phyloP scores from a whole-genome alignment of 1,139 yeast species.

The Suhomyces anneliseae region DNA sequence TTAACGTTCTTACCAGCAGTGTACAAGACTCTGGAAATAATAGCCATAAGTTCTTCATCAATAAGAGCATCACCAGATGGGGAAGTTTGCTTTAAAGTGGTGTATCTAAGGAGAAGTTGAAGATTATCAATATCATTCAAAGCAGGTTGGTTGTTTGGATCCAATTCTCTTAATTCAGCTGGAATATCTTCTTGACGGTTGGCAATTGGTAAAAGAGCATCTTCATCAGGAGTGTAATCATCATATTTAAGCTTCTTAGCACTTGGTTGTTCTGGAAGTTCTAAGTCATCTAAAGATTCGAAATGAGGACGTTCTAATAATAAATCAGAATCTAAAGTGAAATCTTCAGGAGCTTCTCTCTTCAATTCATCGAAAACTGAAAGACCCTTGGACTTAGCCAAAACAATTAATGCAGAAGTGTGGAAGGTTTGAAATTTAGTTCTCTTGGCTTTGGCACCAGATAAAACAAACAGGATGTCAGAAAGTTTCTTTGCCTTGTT shows the following conservation, averaged over 20 bases:
- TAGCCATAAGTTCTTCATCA: constrained; percentile 78
- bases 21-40: constrained; percentile 69
- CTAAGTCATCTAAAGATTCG: constrained; percentile 59
- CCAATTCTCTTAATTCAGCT: constrained; percentile 49
- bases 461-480: constrained; percentile 61
- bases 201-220: constrained; percentile 59
- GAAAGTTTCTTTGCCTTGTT: constrained; percentile 57
- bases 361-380: constrained; percentile 23
- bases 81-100: constrained; percentile 65
- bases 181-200: constrained; percentile 65
- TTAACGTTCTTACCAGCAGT: constrained; percentile 48
- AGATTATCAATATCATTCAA: constrained; percentile 70
- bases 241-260: constrained; percentile 48
- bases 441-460: constrained; percentile 88
- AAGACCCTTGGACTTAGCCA: constrained; percentile 59
- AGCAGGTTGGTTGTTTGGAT: constrained; percentile 81
- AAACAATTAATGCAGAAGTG: constrained; percentile 71
- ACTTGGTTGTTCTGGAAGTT: constrained; percentile 30
- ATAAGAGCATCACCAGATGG: constrained; percentile 71
- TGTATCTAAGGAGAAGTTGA: constrained; percentile 68
- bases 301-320: constrained; percentile 72
- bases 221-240: constrained; percentile 24
- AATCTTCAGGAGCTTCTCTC: constrained; percentile 48
- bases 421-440: constrained; percentile 78
- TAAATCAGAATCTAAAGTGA: constrained; percentile 72